phyloP scores from a whole-genome alignment of 2,329 filamentous ascomycete species.

The Penicillium rolfsii region DNA sequence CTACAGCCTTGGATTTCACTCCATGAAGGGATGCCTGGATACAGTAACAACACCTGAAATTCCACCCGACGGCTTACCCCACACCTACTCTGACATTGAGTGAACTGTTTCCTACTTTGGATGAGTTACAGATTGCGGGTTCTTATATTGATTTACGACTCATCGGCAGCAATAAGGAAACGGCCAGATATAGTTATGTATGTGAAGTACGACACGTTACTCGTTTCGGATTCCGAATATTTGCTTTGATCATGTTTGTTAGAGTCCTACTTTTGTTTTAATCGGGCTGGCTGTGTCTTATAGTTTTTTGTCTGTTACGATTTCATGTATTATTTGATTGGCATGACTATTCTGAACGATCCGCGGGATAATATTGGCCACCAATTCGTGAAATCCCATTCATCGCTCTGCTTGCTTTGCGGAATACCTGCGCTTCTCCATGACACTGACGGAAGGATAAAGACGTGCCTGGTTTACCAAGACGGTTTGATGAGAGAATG shows the following conservation, averaged over 20 bases:
- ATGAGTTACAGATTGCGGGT: not conserved
- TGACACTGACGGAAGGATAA: not conserved
- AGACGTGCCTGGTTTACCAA: not conserved
- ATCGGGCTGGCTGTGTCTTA: constrained; percentile 3
- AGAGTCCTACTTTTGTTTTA: not conserved
- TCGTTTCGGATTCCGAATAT: not conserved
- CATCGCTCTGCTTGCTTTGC: not conserved
- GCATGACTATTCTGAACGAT: not conserved
- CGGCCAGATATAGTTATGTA: not conserved
- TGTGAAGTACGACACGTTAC: not conserved
- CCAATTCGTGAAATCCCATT: not conserved
- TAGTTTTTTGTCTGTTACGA: not conserved
- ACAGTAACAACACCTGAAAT: not conserved
- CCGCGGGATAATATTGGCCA: not conserved
- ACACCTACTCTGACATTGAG: not conserved
- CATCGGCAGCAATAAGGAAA: not conserved
- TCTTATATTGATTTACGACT: not conserved
- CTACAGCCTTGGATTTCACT: not conserved
- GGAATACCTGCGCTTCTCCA: not conserved
- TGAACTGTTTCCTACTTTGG: not conserved
- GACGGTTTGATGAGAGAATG: not conserved
- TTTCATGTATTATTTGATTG: not conserved
- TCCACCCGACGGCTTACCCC: too few relatives aligned
- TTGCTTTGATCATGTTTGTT: not conserved
- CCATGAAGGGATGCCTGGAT: not conserved